Evolutionary conservation across 192 early-diverging fungal genomes (phyloP).

Genomic region (Phycomyces nitens): DNA sequence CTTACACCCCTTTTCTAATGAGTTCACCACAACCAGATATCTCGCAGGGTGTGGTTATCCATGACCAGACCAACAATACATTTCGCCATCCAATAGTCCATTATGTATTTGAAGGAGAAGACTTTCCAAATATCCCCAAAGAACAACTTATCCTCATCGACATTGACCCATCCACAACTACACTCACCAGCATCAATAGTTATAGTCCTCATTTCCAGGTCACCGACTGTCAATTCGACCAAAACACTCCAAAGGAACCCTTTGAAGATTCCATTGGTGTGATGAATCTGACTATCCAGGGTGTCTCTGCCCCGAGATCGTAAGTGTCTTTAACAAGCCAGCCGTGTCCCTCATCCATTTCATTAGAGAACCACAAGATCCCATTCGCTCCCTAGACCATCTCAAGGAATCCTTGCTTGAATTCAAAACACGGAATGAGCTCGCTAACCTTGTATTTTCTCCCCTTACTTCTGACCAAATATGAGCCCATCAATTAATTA

Average conservation of each 20-base stretch:
- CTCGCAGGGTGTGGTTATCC: slow-evolving; percentile 45
- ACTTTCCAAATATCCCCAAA: slow-evolving; percentile 34
- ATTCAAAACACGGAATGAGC: neutral
- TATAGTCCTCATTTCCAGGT: slow-evolving; percentile 43
- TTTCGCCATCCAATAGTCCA: slow-evolving; percentile 42
- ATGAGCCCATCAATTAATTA: no score
- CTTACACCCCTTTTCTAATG: neutral
- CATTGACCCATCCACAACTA: slow-evolving; percentile 26
- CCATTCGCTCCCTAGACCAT: neutral
- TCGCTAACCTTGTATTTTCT: neutral
- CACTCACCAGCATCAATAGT: slow-evolving; percentile 24
- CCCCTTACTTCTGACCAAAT: neutral
- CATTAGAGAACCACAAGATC: neutral
- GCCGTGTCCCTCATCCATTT: no score
- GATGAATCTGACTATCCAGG: slow-evolving; percentile 34
- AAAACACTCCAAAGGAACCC: slow-evolving; percentile 15
- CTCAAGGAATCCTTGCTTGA: neutral
- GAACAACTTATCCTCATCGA: slow-evolving; percentile 36
- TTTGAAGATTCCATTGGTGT: slow-evolving; percentile 17
- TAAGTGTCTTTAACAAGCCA: no score
- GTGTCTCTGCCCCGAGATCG: slow-evolving; percentile 27
- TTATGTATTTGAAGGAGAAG: slow-evolving; percentile 46
- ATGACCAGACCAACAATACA: slow-evolving; percentile 33
- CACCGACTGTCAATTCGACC: slow-evolving; percentile 30
- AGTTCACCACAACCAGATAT: slow-evolving; percentile 16